Conservation (phyloP, 192 early-diverging fungal species). For the Spizellomyces punctatus region DNA sequence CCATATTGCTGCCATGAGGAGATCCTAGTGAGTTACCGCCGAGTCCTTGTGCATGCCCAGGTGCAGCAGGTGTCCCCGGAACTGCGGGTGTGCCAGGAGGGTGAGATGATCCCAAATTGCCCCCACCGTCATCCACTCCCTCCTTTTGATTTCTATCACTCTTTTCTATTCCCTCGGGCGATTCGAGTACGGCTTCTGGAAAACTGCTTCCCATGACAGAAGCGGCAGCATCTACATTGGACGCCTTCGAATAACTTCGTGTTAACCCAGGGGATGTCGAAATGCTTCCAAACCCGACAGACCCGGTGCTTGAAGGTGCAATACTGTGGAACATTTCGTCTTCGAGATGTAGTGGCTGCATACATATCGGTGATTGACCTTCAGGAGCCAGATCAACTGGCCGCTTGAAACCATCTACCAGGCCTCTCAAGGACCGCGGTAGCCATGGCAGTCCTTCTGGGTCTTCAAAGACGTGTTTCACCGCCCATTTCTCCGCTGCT, state of each 20-base stretch:
- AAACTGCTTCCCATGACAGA: neutral
- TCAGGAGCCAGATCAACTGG: conserved; percentile 42
- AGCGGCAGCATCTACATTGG: neutral
- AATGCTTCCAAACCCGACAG: conserved; percentile 14
- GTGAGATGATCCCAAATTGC: neutral
- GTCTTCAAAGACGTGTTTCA: conserved; percentile 65
- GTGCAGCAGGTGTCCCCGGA: neutral
- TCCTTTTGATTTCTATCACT: neutral
- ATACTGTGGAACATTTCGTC: conserved; percentile 41
- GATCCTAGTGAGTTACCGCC: neutral
- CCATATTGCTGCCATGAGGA: neutral
- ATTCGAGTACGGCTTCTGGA: conserved; percentile 4
- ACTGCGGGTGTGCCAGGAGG: neutral
- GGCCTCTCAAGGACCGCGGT: conserved; percentile 36
- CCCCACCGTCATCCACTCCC: neutral
- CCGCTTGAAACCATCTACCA: conserved; percentile 46
- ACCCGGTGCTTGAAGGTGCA: conserved; percentile 15
- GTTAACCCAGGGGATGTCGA: conserved; percentile 5
- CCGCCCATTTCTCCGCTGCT: conserved; percentile 58
- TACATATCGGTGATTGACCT: conserved; percentile 34
- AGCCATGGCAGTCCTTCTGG: conserved; percentile 44
- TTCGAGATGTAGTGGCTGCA: conserved; percentile 32
- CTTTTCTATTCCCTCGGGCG: neutral
- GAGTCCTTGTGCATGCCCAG: neutral
- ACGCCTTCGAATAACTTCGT: conserved; percentile 11